A percentile compares a stretch with the other conserved stretches of the same genome.
phyloP scores from a whole-genome alignment of 2,329 filamentous ascomycete genomes.

The Cercospora citrullina region DNA sequence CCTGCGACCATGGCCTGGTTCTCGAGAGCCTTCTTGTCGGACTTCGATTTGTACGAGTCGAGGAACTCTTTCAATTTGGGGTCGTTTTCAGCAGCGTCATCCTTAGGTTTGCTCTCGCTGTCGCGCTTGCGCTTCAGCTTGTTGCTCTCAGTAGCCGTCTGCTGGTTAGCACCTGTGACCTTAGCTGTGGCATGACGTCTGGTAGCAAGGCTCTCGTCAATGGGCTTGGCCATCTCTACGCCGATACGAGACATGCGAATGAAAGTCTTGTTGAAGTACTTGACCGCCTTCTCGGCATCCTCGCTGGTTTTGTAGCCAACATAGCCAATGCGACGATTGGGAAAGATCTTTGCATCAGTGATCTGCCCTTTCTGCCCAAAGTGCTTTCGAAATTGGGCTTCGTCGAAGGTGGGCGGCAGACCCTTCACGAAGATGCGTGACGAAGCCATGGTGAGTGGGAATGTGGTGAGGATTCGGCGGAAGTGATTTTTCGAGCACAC shows the following conservation, averaged over 20 bases:
- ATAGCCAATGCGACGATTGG: slow-evolving; percentile 89
- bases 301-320: slow-evolving; percentile 85
- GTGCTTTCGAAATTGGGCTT: slow-evolving; percentile 84
- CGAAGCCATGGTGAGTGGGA: slow-evolving; percentile 60
- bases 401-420: slow-evolving; percentile 79
- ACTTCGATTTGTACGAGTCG: slow-evolving; percentile 71
- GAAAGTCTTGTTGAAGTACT: slow-evolving; percentile 93
- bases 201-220: slow-evolving; percentile 46
- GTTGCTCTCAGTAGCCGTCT: slow-evolving; percentile 26
- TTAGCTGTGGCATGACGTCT: slow-evolving; percentile 21
- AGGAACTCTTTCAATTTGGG: slow-evolving; percentile 85
- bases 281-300: slow-evolving; percentile 78
- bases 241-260: slow-evolving; percentile 93
- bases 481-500: not conserved
- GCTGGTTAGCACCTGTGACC: slow-evolving; percentile 24
- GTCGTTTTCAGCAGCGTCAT: slow-evolving; percentile 52
- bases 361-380: slow-evolving; percentile 73
- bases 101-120: slow-evolving; percentile 48
- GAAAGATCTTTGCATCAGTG: slow-evolving; percentile 90
- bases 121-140: slow-evolving; percentile 69
- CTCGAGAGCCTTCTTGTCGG: slow-evolving; percentile 50
- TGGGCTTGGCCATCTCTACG: slow-evolving; percentile 83
- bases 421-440: slow-evolving; percentile 73
- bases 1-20: slow-evolving; percentile 48
- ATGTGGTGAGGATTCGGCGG: not conserved